Conservation (phyloP, 352 stramenopile species). For the Globisporangium camurandrum region DNA sequence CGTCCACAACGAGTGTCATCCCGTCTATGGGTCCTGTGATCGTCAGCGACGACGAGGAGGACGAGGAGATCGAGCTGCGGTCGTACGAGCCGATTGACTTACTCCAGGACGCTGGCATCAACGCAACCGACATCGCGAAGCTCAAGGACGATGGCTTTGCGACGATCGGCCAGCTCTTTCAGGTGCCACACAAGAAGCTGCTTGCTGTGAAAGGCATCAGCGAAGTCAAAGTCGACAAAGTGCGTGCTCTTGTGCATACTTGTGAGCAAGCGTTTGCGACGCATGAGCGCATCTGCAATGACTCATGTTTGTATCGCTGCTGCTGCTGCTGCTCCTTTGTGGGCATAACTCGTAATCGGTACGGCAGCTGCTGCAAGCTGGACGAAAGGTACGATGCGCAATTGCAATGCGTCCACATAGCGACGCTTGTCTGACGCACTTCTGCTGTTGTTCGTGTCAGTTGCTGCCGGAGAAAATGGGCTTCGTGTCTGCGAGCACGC, state of each 20-base stretch:
- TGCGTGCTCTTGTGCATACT: conserved; percentile 14
- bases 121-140: conserved; percentile 66
- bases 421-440: conserved; percentile 34
- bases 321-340: too few relatives aligned
- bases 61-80: conserved; percentile 43
- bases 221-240: conserved; percentile 85
- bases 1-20: conserved; percentile 16
- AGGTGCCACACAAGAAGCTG: conserved; percentile 60
- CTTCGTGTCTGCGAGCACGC: conserved; percentile 60
- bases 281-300: background rate
- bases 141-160: conserved; percentile 75
- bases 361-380: conserved; percentile 75
- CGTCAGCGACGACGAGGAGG: conserved; percentile 43
- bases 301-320: too few relatives aligned
- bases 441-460: conserved; percentile 16
- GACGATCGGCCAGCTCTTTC: conserved; percentile 76
- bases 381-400: conserved; percentile 38
- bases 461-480: conserved; percentile 66
- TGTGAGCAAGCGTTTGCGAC: too few relatives aligned
- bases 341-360: too few relatives aligned
- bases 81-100: conserved; percentile 72
- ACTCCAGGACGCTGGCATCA: conserved; percentile 70
- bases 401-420: background rate
- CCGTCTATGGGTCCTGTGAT: conserved; percentile 14
- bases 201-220: conserved; percentile 83